Percentiles rank a stretch among this genome's conserved stretches.
These are phyloP conservation scores for Liquidambar formosana DNA, from an alignment of 164 flowering plant genomes.

Conservation along the genomic window DNA sequence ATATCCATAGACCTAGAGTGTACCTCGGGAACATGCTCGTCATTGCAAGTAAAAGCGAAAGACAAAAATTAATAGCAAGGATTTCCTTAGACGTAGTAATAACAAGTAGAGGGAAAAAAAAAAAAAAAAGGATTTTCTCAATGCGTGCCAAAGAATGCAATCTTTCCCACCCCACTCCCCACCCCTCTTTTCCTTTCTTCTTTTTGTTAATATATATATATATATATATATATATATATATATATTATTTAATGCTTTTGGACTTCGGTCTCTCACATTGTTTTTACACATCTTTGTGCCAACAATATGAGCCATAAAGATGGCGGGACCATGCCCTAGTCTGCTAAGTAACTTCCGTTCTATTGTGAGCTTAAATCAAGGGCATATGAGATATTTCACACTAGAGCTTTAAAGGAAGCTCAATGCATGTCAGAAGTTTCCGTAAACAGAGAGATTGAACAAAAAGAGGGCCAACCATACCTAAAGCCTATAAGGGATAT, in stretches of 20 bases:
- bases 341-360: too few species aligned
- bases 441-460: too few species aligned
- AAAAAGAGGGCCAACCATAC: too few species aligned
- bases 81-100: background rate
- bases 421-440: too few species aligned
- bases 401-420: too few species aligned
- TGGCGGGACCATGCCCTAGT: too few species aligned
- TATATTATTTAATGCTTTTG: too few species aligned
- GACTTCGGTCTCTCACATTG: constrained; percentile 10
- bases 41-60: background rate
- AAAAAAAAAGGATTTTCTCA: constrained; percentile 1
- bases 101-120: background rate
- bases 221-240: too few species aligned
- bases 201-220: background rate
- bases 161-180: background rate
- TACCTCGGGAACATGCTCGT: background rate
- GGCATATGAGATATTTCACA: too few species aligned
- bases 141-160: constrained; percentile 7
- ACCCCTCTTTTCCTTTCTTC: constrained; percentile 6
- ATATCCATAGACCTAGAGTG: too few species aligned
- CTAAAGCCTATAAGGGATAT: too few species aligned
- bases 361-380: too few species aligned
- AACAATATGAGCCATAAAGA: constrained; percentile 1
- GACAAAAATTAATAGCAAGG: background rate
- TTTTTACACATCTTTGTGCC: constrained; percentile 10